Conservation (phyloP, 2,329 filamentous ascomycete genomes). For the Trichoderma simmonsii region DNA sequence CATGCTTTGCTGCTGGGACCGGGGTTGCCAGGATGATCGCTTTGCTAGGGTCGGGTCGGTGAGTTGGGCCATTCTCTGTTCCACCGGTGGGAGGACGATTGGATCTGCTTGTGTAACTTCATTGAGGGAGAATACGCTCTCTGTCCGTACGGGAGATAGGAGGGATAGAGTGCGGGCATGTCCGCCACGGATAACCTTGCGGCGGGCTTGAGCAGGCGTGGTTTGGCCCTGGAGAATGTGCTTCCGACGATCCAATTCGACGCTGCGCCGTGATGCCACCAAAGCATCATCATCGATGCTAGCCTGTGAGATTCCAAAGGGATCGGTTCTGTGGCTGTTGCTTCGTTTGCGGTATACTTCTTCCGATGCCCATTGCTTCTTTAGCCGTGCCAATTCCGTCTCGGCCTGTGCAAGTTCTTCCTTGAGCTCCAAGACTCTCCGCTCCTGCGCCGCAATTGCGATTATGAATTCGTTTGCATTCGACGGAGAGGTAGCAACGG, state of each 20-base stretch:
- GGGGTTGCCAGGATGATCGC: constrained; percentile 59
- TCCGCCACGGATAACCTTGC: constrained; percentile 66
- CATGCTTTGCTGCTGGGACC: constrained; percentile 43
- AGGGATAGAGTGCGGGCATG: constrained; percentile 70
- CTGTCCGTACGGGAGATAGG: constrained; percentile 63
- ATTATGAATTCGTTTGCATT: constrained; percentile 73
- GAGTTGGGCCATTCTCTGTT: constrained; percentile 35
- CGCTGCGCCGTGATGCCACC: constrained; percentile 37
- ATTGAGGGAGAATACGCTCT: constrained; percentile 41
- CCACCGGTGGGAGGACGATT: constrained; percentile 28
- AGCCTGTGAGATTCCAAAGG: constrained; percentile 4
- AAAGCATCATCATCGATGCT: constrained; percentile 32
- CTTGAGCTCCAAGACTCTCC: constrained; percentile 82
- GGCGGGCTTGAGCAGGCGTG: constrained; percentile 42
- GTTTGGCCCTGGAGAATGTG: constrained; percentile 55
- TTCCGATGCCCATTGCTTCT: constrained; percentile 76
- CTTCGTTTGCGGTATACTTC: constrained; percentile 74
- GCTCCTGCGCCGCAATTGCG: constrained; percentile 87
- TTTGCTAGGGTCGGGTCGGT: constrained; percentile 45
- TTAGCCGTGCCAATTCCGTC: constrained; percentile 68
- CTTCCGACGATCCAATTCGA: constrained; percentile 72
- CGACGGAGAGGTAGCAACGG: constrained; percentile 40
- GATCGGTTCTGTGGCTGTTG: constrained; percentile 27
- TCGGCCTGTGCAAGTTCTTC: constrained; percentile 89
- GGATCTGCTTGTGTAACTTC: constrained; percentile 37